Conservation (phyloP, 768 basidiomycete genomes). For the Boletus patriciae region DNA sequence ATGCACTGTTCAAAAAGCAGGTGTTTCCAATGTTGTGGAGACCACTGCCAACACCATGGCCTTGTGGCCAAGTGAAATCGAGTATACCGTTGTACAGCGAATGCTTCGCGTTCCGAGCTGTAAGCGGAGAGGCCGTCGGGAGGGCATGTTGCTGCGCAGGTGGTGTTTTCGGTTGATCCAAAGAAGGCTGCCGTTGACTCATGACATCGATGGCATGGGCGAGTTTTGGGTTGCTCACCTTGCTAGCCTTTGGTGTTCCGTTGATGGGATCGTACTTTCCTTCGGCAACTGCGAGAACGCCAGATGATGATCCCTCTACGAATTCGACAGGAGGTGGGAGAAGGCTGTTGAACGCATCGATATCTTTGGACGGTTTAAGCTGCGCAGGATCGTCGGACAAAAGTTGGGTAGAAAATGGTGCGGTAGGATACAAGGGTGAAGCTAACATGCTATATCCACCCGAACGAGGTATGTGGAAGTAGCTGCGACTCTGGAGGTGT, state of each 20-base stretch:
- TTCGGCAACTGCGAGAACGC: constrained; percentile 65
- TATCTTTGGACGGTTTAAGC: constrained; percentile 66
- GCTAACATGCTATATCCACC: constrained; percentile 57
- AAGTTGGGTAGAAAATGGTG: constrained; percentile 52
- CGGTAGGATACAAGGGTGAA: constrained; percentile 56
- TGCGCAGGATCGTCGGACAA: constrained; percentile 51
- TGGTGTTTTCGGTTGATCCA: constrained; percentile 26
- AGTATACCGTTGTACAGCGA: constrained; percentile 54
- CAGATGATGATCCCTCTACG: constrained; percentile 80
- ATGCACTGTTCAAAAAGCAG: constrained; percentile 92
- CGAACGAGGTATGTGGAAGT: constrained; percentile 2
- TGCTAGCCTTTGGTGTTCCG: constrained; percentile 53
- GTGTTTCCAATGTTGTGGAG: constrained; percentile 89
- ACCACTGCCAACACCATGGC: constrained; percentile 53
- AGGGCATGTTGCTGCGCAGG: constrained; percentile 28
- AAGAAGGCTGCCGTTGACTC: constrained; percentile 5
- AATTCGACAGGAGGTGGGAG: constrained; percentile 82
- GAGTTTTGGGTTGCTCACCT: constrained; percentile 39
- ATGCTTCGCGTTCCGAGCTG: constrained; percentile 29
- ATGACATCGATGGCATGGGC: constrained; percentile 2
- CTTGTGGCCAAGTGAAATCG: constrained; percentile 62
- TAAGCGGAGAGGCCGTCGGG: constrained; percentile 29
- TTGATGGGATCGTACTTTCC: constrained; percentile 85
- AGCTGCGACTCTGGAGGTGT: not conserved
- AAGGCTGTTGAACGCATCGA: constrained; percentile 75